phyloP scores from a whole-genome alignment of 495 filamentous ascomycete species.

The Baudoinia panamericana region DNA sequence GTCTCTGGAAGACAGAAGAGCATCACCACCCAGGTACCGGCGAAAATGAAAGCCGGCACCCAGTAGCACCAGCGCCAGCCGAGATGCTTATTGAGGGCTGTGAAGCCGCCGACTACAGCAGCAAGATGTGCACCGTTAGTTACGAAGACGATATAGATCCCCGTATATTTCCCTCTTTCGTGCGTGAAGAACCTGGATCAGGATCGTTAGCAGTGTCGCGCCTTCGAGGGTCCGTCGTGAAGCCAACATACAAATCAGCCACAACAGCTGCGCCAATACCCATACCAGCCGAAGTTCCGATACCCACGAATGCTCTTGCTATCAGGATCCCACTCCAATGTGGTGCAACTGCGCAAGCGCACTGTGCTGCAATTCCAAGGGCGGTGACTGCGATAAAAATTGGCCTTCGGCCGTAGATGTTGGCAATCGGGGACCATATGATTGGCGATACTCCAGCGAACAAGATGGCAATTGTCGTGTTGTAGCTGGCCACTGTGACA shows the following conservation, averaged over 20 bases:
- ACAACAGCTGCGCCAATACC: constrained; percentile 19
- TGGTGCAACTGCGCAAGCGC: neutral
- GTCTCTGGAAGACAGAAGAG: constrained; percentile 17
- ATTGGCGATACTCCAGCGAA: constrained; percentile 26
- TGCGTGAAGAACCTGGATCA: constrained; percentile 3
- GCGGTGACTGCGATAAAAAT: constrained; percentile 27
- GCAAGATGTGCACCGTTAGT: constrained; percentile 17
- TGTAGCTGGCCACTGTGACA: constrained; percentile 21
- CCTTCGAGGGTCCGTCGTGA: constrained; percentile 1
- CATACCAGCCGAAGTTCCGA: too few species aligned
- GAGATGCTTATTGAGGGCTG: constrained; percentile 4
- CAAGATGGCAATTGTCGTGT: constrained; percentile 17
- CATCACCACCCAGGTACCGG: constrained; percentile 7
- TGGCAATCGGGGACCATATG: constrained; percentile 25
- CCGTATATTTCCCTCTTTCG: constrained; percentile 21
- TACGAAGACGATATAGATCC: constrained; percentile 30
- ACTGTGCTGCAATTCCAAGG: constrained; percentile 26
- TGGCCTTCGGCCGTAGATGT: constrained; percentile 29
- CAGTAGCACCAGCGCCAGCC: constrained; percentile 18
- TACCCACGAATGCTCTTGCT: too few species aligned
- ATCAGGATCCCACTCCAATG: too few species aligned
- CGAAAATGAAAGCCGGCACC: constrained; percentile 11
- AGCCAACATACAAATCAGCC: constrained; percentile 10
- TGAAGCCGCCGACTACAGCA: constrained; percentile 14
- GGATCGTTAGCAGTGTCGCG: too few species aligned